These are phyloP conservation scores for Clausena lansium DNA, from an alignment of 345 rosid species.

Conservation along the genomic window DNA sequence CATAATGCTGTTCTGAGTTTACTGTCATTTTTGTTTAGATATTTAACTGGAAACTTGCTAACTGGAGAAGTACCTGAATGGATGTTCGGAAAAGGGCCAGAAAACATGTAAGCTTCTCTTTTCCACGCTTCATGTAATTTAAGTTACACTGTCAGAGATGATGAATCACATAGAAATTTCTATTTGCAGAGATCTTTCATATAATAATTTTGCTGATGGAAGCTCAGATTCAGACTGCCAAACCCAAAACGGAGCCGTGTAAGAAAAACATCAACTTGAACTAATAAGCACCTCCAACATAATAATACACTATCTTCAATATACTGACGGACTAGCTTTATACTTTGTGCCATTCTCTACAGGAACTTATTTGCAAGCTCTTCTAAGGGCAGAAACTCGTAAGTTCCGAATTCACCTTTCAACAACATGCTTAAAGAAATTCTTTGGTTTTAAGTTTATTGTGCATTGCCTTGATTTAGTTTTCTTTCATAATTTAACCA, in stretches of 20 bases:
- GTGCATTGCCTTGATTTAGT: background rate
- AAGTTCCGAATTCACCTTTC: slow-evolving; percentile 7
- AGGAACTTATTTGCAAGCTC: slow-evolving; percentile 47
- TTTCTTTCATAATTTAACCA: background rate
- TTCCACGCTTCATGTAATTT: background rate
- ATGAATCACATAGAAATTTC: background rate
- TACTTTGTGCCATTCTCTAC: background rate
- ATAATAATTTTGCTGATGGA: slow-evolving; percentile 25
- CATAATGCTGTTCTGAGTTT: background rate
- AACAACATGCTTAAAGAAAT: background rate
- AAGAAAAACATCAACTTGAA: slow-evolving; percentile 12
- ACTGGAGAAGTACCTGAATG: slow-evolving; percentile 29
- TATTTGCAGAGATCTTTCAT: slow-evolving; percentile 37
- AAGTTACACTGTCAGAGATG: background rate
- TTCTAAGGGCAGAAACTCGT: slow-evolving; percentile 22
- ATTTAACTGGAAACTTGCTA: slow-evolving; percentile 38
- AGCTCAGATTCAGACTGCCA: slow-evolving; percentile 8
- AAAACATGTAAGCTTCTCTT: slow-evolving; percentile 9
- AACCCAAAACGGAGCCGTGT: slow-evolving; percentile 10
- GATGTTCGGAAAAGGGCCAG: slow-evolving; percentile 7
- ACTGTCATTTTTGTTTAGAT: slow-evolving; percentile 16
- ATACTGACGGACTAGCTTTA: background rate
- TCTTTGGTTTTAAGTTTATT: background rate
- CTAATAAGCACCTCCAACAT: background rate
- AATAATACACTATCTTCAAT: background rate